These are phyloP conservation scores for Hordeum vulgare DNA, from an alignment of 176 grass and related monocot genomes.

Conservation along the genomic window DNA sequence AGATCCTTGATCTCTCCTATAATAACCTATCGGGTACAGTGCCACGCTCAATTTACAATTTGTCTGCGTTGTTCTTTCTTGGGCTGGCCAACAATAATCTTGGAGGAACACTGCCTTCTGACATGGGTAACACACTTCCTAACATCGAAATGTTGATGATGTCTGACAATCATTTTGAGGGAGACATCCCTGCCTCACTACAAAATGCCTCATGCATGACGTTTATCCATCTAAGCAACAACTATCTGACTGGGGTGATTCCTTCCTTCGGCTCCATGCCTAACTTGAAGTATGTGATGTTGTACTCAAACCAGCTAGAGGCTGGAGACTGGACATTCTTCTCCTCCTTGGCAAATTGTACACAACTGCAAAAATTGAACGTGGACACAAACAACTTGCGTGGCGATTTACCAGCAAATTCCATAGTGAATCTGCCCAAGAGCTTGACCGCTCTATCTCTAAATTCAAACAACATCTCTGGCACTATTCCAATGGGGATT, in stretches of 20 bases:
- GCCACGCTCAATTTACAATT: too few species aligned
- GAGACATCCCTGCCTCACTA: constrained; percentile 31
- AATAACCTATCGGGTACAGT: too few species aligned
- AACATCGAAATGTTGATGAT: background rate
- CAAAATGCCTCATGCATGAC: constrained; percentile 8
- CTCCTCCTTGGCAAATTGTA: constrained; percentile 7
- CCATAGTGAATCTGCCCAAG: constrained; percentile 6
- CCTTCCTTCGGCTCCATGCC: background rate
- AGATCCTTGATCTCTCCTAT: background rate
- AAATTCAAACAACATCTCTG: background rate
- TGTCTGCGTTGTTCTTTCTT: background rate
- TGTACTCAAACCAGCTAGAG: constrained; percentile 18
- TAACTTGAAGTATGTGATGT: background rate
- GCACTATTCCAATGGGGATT: background rate
- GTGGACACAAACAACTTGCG: constrained; percentile 12
- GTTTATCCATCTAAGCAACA: background rate
- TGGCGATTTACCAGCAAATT: background rate
- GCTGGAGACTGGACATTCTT: constrained; percentile 41
- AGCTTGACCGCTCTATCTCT: background rate
- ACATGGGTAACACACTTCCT: background rate
- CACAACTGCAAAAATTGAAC: background rate
- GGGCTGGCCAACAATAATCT: constrained; percentile 16
- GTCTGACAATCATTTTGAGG: background rate
- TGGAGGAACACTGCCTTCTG: background rate
- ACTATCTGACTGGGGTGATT: constrained; percentile 13